Conservation (phyloP, 1,284 basidiomycete genomes). For the Xerocomus amazonicus region DNA sequence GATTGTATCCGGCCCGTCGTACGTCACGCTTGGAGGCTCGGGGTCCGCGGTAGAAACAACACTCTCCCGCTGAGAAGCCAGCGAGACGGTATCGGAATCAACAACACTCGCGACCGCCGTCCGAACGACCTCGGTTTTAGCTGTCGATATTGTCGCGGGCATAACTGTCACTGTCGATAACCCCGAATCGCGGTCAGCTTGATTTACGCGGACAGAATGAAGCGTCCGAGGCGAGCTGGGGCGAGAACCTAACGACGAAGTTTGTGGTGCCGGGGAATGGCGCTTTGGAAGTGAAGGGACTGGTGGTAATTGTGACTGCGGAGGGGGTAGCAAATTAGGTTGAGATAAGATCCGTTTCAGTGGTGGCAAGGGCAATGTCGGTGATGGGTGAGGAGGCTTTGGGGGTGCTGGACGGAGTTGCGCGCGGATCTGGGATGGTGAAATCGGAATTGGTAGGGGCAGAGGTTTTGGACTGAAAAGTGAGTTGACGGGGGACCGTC, state of each 20-base stretch:
- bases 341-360: constrained; percentile 17
- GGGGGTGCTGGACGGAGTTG: constrained; percentile 31
- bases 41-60: constrained; percentile 7
- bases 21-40: neutral
- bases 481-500: constrained; percentile 26
- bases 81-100: constrained; percentile 24
- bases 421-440: constrained; percentile 29
- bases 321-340: constrained; percentile 6
- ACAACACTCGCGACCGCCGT: constrained; percentile 48
- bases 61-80: constrained; percentile 16
- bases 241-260: constrained; percentile 7
- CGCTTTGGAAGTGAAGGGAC: constrained; percentile 8
- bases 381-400: constrained; percentile 17
- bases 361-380: constrained; percentile 21
- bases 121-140: constrained; percentile 36
- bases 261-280: neutral
- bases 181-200: constrained; percentile 45
- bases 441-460: constrained; percentile 29
- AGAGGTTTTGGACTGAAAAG: constrained; percentile 25
- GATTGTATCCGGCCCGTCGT: neutral
- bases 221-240: constrained; percentile 20
- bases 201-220: constrained; percentile 9
- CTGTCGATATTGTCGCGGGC: constrained; percentile 42
- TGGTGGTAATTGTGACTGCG: constrained; percentile 10
- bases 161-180: constrained; percentile 49